Base-by-base conservation (phyloP, 768 basidiomycete species). In the Macrolepiota dolichaula region DNA sequence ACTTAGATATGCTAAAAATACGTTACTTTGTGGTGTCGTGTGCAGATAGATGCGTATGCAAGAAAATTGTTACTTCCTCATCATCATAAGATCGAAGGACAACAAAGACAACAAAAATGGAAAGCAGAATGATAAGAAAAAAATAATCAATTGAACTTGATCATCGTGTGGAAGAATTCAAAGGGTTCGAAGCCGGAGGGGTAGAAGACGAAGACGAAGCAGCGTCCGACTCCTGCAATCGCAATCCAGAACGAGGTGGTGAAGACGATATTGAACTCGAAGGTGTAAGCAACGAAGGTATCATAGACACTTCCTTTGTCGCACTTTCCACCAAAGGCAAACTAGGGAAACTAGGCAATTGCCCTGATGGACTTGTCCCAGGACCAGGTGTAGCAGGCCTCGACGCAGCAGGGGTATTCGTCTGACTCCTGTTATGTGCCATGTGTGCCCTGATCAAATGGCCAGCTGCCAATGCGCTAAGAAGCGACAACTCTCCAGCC, bases 401-500 rank as follows among this genome's bases (percentile, higher is more conserved):
- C 29, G 86, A 86, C 0, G 75, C 77, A 10, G 80, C 84, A 0
- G 94, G 94, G 0, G 95, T 96, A 60, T 85, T 88, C 17, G 88
- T 81, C 67, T 86, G 86, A 55, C 88, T 91, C 59, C 96, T 84
- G 71, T 98, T 98, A 77, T 96, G 95, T 37, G 86, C 87, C 74
- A 97, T 84, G 71, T 98, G 95, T 29, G 96, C 96, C 42, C 90
- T 84, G 69, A 98, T 94, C 63, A 98, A 82, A 70, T 97, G 95
- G 0, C 96, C 96, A 2, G 94, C 95, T 0, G 96, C 96, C 40
- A 99, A 84, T 1, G 97, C 96, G 65, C 88, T 88, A 71, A 99
- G 81, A 63, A 99, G 80, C 17, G 91, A 92, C 35, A 98, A 79
- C 74, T 99, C 97, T 37, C 97, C 97, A 1, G 97, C 96, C 94